Evolutionary conservation across 1,139 yeast species (phyloP).

Genomic region (Candida sojae): DNA sequence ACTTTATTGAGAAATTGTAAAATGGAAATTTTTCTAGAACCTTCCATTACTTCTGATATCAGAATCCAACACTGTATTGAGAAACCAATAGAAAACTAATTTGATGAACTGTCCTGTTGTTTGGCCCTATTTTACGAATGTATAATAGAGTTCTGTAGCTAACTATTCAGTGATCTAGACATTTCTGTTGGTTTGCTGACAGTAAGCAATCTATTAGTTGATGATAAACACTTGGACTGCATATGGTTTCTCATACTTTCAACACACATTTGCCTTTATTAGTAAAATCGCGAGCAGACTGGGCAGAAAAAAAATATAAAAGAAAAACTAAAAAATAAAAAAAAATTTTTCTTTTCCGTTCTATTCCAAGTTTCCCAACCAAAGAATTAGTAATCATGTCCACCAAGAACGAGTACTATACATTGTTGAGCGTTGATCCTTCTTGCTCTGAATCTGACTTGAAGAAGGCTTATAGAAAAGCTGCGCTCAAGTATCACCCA

Average conservation of each 20-base stretch:
- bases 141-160: no score
- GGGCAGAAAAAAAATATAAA: background rate
- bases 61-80: no score
- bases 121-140: no score
- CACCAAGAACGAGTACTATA: conserved; percentile 1
- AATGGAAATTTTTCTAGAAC: background rate
- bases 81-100: no score
- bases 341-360: background rate
- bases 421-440: conserved; percentile 68
- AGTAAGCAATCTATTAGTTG: no score
- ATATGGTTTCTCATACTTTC: no score
- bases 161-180: no score
- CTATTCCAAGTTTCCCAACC: background rate
- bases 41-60: background rate
- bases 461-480: conserved; percentile 92
- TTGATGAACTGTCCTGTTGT: no score
- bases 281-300: background rate
- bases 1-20: background rate
- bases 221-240: no score
- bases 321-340: background rate
- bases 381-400: background rate
- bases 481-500: conserved; percentile 93
- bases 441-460: conserved; percentile 80
- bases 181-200: no score
- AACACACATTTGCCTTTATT: background rate